Evolutionary conservation across 805 yeast genomes (phyloP), one percentile per base, ranked within the genome.

Genomic region (Candida yuanshanica): DNA sequence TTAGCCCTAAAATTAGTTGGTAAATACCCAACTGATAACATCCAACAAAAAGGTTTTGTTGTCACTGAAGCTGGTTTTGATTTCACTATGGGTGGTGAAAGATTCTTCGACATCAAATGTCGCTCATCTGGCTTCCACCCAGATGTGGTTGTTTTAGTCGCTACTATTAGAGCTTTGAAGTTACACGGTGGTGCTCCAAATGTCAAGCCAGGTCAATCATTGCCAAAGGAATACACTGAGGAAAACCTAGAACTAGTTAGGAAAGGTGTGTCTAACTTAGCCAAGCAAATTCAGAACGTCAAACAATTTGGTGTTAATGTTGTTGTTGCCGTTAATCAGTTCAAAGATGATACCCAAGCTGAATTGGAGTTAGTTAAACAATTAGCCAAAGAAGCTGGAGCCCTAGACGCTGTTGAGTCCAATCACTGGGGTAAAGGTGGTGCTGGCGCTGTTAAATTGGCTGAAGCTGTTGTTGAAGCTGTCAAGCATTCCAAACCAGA

Each of bases 41-140:
- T 72, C 57, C 45, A 46, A 64, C 74, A 48, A 59, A 74, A 79
- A 40, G 98, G 98, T 51, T 91, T 77, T 60, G 98, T 89, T 41
- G 87, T 91, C 46, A 91, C 99, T 38, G 99, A 91, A 65, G 97
- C 98, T 31, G 99, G 99, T 39, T 91, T 91, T 68, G 98, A 91
- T 66, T 91, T 93, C 72, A 91, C 97, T 37, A 91, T 91, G 98
- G 99, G 99, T 51, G 98, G 98, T 53, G 95, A 84, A 68, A 71
- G 95, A 65, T 84, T 84, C 64, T 70, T 82, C 62, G 83, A 84
- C 64, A 84, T 84, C 66, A 84, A 84, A 63, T 81, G 90, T 61
- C 75, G 93, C 59, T 74, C 89, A 9, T 79, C 87, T n/a, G 93
- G 91, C 8, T 69, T 83, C 47, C 70, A 70, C 23, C 95, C 95